Conservation (phyloP, 208 protist genomes). For the Crithidia sp. region DNA sequence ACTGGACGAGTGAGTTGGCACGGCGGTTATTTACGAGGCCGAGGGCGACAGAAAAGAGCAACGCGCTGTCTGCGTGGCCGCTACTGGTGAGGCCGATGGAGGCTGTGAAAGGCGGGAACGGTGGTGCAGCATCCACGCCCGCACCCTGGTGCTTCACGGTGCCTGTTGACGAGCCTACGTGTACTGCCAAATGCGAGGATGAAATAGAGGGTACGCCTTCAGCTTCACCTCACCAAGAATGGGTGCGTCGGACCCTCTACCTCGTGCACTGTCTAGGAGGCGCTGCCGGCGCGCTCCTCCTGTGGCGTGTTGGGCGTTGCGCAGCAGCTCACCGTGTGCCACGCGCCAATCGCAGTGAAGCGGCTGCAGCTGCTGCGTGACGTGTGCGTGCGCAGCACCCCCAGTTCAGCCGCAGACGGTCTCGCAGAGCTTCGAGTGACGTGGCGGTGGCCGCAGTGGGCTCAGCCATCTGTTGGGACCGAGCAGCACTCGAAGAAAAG, state of each 20-base stretch:
- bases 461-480: not conserved
- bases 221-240: too few relatives aligned
- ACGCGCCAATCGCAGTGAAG: constrained; percentile 2
- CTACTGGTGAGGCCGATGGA: constrained; percentile 4
- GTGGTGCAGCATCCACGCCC: not conserved
- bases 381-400: constrained; percentile 11
- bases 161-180: constrained; percentile 8
- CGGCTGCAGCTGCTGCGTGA: constrained; percentile 14
- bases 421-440: constrained; percentile 9
- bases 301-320: not conserved
- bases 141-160: constrained; percentile 1
- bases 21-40: not conserved
- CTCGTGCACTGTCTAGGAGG: constrained; percentile 7
- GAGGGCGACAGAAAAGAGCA: not conserved
- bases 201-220: too few relatives aligned
- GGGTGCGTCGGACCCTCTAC: not conserved
- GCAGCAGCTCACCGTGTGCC: constrained; percentile 11
- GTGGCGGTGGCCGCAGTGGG: constrained; percentile 16
- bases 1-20: constrained; percentile 19
- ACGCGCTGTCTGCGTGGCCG: not conserved
- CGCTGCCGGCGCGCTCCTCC: not conserved
- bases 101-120: not conserved
- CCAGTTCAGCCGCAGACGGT: not conserved
- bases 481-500: not conserved
- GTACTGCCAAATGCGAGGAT: too few relatives aligned